Percentiles rank a stretch among this genome's conserved stretches.
phyloP scores from a whole-genome alignment of 1,139 yeast species.

The Meyerozyma sp. region DNA sequence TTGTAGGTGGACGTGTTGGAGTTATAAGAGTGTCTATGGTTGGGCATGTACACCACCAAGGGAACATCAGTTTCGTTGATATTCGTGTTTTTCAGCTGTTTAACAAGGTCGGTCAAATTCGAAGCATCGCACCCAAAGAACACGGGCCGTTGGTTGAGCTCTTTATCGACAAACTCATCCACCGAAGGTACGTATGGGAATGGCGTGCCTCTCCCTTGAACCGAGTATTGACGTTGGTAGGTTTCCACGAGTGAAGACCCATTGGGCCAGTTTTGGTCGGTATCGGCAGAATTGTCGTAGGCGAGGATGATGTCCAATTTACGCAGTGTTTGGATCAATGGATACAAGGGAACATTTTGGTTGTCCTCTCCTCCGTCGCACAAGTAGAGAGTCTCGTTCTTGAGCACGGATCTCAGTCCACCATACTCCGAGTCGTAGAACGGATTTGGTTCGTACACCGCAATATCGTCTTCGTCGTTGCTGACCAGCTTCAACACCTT shows the following conservation, averaged over 20 bases:
- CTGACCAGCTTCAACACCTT: slow-evolving; percentile 7
- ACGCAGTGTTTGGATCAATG: slow-evolving; percentile 21
- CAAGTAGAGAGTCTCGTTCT: slow-evolving; percentile 17
- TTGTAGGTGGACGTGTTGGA: slow-evolving; percentile 37
- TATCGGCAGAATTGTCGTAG: slow-evolving; percentile 26
- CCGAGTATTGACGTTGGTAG: slow-evolving; percentile 24
- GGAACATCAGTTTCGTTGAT: slow-evolving; percentile 34
- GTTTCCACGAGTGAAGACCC: slow-evolving; percentile 31
- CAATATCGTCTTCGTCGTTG: slow-evolving; percentile 15
- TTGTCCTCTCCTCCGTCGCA: slow-evolving; percentile 30
- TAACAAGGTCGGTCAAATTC: slow-evolving; percentile 18
- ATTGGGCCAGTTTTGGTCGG: slow-evolving; percentile 25
- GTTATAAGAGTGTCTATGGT: slow-evolving; percentile 22
- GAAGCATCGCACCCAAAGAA: slow-evolving; percentile 53
- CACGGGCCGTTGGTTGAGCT: slow-evolving; percentile 33
- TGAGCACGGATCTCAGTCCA: slow-evolving; percentile 10
- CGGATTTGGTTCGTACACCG: slow-evolving; percentile 20
- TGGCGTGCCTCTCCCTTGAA: slow-evolving; percentile 17
- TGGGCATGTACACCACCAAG: slow-evolving; percentile 35
- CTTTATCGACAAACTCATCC: slow-evolving; percentile 20
- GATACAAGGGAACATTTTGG: slow-evolving; percentile 26
- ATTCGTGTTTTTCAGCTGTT: slow-evolving; percentile 21
- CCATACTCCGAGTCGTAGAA: slow-evolving; percentile 13
- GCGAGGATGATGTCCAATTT: slow-evolving; percentile 25
- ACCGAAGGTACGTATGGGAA: slow-evolving; percentile 37